Evolutionary conservation across 495 filamentous ascomycete species (phyloP).

Genomic region (Aspergillus sclerotioniger): DNA sequence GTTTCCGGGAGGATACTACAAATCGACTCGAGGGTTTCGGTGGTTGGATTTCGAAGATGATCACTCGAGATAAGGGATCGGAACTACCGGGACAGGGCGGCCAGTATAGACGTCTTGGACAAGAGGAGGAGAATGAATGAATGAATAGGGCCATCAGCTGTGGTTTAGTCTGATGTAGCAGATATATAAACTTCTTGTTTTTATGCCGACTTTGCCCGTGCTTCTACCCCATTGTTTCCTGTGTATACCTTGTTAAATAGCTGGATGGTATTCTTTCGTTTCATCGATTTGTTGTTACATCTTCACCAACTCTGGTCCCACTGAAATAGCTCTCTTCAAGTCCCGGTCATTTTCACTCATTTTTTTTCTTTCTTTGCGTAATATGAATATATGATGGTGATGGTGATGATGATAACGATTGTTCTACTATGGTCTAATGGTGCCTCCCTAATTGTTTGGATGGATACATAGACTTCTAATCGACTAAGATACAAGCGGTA

Average conservation of each 20-base stretch:
- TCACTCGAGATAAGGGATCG: slow-evolving; percentile 52
- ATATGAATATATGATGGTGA: too few species aligned
- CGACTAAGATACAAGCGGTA: too few species aligned
- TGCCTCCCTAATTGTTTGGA: too few species aligned
- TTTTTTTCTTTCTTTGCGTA: too few species aligned
- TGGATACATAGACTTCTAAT: slow-evolving; percentile 6
- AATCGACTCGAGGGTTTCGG: slow-evolving; percentile 55
- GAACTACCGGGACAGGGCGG: slow-evolving; percentile 43
- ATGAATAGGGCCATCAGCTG: slow-evolving; percentile 16
- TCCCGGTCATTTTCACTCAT: too few species aligned
- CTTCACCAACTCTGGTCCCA: neutral
- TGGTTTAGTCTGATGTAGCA: neutral
- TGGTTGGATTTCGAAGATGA: slow-evolving; percentile 69
- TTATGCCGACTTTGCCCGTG: neutral
- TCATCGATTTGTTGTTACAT: neutral
- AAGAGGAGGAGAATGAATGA: slow-evolving; percentile 52
- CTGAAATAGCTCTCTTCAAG: too few species aligned
- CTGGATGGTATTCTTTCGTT: neutral
- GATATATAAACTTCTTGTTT: neutral
- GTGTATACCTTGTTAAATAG: too few species aligned
- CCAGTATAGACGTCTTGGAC: slow-evolving; percentile 63
- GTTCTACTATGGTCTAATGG: too few species aligned
- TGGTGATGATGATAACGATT: too few species aligned
- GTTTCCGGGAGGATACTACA: slow-evolving; percentile 27
- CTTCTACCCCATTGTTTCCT: neutral